phyloP scores from a whole-genome alignment of 805 yeast genomes.

The Candida railenensis region DNA sequence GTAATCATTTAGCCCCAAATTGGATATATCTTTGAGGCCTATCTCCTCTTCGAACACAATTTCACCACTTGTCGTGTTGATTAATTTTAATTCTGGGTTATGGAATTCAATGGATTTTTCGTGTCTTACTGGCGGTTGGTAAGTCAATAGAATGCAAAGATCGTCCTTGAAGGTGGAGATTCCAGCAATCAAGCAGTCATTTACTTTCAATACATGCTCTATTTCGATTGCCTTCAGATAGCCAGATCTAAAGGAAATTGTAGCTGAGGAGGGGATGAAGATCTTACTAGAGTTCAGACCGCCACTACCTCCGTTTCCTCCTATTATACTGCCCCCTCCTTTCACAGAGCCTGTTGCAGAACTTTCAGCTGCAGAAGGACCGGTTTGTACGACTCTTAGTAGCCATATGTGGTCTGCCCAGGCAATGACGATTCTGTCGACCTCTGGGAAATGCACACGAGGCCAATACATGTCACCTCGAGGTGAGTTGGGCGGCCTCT shows the following conservation, averaged over 20 bases:
- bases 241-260: conserved; percentile 49
- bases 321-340: neutral
- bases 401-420: conserved; percentile 85
- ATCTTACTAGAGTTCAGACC: conserved; percentile 24
- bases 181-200: conserved; percentile 67
- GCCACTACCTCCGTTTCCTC: neutral
- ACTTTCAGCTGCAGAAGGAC: conserved; percentile 11
- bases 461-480: conserved; percentile 87
- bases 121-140: conserved; percentile 37
- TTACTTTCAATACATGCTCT: conserved; percentile 48
- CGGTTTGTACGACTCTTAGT: conserved; percentile 38
- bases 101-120: conserved; percentile 24
- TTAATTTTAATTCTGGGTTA: conserved; percentile 74
- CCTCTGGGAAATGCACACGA: conserved; percentile 61
- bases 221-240: conserved; percentile 39
- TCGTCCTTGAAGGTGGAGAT: conserved; percentile 74
- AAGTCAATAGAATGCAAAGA: conserved; percentile 59
- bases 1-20: conserved; percentile 78
- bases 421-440: conserved; percentile 67
- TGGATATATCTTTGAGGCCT: conserved; percentile 53
- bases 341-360: conserved; percentile 9
- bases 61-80: conserved; percentile 64
- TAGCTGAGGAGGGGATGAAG: conserved; percentile 50
- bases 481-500: conserved; percentile 54
- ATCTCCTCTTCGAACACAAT: conserved; percentile 81